These are phyloP conservation scores for Penicillium sp. DNA, from an alignment of 2,329 filamentous ascomycete genomes.

Conservation along the genomic window DNA sequence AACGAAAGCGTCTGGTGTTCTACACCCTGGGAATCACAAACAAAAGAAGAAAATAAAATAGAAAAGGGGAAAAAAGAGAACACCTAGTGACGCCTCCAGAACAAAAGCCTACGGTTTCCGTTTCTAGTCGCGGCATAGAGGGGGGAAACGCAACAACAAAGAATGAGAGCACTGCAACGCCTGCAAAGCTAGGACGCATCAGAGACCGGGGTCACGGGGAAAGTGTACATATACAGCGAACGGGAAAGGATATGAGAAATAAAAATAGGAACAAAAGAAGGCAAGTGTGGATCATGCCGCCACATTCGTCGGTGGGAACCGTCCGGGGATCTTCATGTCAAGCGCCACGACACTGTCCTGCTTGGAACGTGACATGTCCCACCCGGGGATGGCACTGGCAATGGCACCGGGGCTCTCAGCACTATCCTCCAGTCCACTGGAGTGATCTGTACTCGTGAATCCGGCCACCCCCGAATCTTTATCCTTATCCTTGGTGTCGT, in stretches of 20 bases:
- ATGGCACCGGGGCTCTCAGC: slow-evolving; percentile 1
- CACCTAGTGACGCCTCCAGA: slow-evolving; percentile 2
- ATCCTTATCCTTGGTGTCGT: slow-evolving; percentile 1
- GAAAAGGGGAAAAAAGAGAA: too few species aligned
- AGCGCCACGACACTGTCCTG: slow-evolving; percentile 31
- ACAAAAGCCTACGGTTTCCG: slow-evolving; percentile 18
- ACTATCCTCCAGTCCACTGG: slow-evolving; percentile 10
- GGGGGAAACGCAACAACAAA: background rate
- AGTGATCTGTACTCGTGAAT: slow-evolving; percentile 8
- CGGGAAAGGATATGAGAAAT: slow-evolving; percentile 3
- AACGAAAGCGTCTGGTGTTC: slow-evolving; percentile 12
- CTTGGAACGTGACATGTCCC: slow-evolving; percentile 10
- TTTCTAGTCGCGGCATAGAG: slow-evolving; percentile 1
- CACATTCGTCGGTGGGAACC: slow-evolving; percentile 32
- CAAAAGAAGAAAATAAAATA: background rate
- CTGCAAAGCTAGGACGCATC: slow-evolving; percentile 14
- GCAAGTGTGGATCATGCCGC: slow-evolving; percentile 20
- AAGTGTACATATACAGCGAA: slow-evolving; percentile 13
- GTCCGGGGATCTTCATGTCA: slow-evolving; percentile 36
- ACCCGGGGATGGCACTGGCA: slow-evolving; percentile 2
- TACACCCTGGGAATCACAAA: slow-evolving; percentile 11
- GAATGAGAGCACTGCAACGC: slow-evolving; percentile 17
- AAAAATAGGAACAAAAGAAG: slow-evolving; percentile 6
- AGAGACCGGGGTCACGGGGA: background rate
- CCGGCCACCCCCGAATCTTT: slow-evolving; percentile 11